Percentiles rank a stretch among this genome's conserved stretches.
These are phyloP conservation scores for Spatholobus suberectus DNA, from an alignment of 306 rosid species.

Conservation along the genomic window DNA sequence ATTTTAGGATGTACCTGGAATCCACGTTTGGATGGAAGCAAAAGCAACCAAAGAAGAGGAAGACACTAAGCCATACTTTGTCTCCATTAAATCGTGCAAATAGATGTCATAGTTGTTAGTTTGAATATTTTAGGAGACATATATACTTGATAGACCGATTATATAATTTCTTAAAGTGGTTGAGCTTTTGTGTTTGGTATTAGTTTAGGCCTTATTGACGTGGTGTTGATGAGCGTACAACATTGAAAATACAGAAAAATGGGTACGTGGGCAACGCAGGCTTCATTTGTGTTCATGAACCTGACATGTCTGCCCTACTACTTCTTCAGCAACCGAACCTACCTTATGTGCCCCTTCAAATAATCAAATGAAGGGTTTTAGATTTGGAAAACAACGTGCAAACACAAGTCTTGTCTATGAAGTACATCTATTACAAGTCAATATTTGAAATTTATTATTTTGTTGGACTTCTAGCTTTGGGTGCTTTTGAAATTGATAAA, in stretches of 20 bases:
- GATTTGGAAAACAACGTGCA: constrained; percentile 38
- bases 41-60: constrained; percentile 24
- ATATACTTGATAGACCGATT: constrained; percentile 22
- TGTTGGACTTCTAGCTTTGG: background rate
- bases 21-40: constrained; percentile 33
- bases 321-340: constrained; percentile 49
- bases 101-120: constrained; percentile 22
- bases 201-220: constrained; percentile 27
- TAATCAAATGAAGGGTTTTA: constrained; percentile 33
- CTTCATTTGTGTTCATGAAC: constrained; percentile 42
- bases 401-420: constrained; percentile 27
- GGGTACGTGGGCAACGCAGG: constrained; percentile 30
- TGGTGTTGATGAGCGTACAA: constrained; percentile 3
- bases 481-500: constrained; percentile 24
- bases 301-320: constrained; percentile 49
- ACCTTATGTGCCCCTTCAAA: constrained; percentile 38
- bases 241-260: constrained; percentile 25
- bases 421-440: background rate
- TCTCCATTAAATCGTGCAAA: constrained; percentile 27
- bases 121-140: constrained; percentile 44
- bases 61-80: constrained; percentile 21
- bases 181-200: constrained; percentile 31
- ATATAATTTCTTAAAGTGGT: constrained; percentile 26
- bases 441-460: constrained; percentile 22
- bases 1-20: constrained; percentile 13